phyloP scores from a whole-genome alignment of 768 basidiomycete species.

The Boletus bicolor region DNA sequence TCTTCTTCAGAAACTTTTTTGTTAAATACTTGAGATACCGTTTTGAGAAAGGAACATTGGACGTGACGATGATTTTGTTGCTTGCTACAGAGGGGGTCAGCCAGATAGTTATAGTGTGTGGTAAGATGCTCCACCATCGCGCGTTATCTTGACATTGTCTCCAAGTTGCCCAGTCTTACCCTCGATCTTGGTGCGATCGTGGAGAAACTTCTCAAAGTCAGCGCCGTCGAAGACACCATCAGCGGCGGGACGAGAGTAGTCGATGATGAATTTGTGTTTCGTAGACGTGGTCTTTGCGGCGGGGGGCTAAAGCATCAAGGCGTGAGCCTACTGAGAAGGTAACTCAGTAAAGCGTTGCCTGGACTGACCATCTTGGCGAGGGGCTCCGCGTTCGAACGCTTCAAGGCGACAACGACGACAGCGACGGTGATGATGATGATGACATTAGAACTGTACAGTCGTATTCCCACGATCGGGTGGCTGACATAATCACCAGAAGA shows the following conservation, averaged over 20 bases:
- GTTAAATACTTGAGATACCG: constrained; percentile 98
- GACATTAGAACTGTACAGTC: constrained; percentile 51
- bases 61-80: constrained; percentile 80
- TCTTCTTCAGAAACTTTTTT: constrained; percentile 99
- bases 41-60: constrained; percentile 91
- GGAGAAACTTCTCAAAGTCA: constrained; percentile 82
- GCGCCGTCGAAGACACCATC: constrained; percentile 61
- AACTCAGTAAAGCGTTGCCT: constrained; percentile 84
- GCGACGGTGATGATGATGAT: constrained; percentile 13
- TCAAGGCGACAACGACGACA: neutral
- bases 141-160: constrained; percentile 81
- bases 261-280: constrained; percentile 80
- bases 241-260: constrained; percentile 79
- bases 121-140: constrained; percentile 63
- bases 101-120: neutral
- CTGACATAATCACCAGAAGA: constrained; percentile 14
- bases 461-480: constrained; percentile 14
- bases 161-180: constrained; percentile 90
- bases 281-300: constrained; percentile 48
- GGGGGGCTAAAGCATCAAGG: constrained; percentile 51
- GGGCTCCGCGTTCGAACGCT: neutral
- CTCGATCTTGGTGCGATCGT: constrained; percentile 92
- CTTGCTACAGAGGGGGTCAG: constrained; percentile 45
- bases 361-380: constrained; percentile 67
- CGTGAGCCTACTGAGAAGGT: constrained; percentile 88